These are phyloP conservation scores for Fragilaria crotonensis DNA, from an alignment of 108 stramenopile genomes.

Conservation along the genomic window DNA sequence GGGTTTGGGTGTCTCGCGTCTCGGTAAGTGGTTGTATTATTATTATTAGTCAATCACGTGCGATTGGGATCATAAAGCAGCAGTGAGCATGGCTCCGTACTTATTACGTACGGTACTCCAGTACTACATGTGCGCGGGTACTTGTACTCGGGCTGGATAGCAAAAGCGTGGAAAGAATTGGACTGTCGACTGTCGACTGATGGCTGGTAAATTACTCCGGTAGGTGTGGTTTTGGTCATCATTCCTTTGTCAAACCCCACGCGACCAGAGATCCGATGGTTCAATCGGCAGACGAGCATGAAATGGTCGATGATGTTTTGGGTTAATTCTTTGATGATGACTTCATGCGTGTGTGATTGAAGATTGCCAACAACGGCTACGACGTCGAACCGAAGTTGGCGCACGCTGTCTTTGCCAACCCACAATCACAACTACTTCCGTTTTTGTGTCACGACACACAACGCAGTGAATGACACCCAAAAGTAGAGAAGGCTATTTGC, in stretches of 20 bases:
- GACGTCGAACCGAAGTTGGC: conserved; percentile 58
- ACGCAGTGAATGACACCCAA: conserved; percentile 45
- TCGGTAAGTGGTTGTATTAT: no score
- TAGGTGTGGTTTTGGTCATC: no score
- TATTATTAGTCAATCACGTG: no score
- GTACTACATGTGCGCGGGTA: no score
- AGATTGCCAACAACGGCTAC: conserved; percentile 24
- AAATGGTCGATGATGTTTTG: not conserved
- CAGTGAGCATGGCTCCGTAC: no score
- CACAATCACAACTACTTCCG: conserved; percentile 35
- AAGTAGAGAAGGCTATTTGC: conserved; percentile 13
- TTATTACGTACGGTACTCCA: no score
- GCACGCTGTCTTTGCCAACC: conserved; percentile 68
- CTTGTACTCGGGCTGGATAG: no score
- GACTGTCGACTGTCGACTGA: no score
- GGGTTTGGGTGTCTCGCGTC: no score
- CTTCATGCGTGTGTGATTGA: not conserved
- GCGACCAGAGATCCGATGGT: conserved; percentile 35
- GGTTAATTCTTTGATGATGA: not conserved
- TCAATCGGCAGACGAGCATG: conserved; percentile 27
- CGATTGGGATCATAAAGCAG: no score
- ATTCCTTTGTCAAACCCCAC: conserved; percentile 7
- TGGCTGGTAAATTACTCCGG: no score
- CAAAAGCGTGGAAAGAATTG: no score
- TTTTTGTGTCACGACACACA: conserved; percentile 68